These are phyloP conservation scores for Pseudogymnoascus sp. DNA, from an alignment of 2,329 filamentous ascomycete genomes.

Conservation along the genomic window DNA sequence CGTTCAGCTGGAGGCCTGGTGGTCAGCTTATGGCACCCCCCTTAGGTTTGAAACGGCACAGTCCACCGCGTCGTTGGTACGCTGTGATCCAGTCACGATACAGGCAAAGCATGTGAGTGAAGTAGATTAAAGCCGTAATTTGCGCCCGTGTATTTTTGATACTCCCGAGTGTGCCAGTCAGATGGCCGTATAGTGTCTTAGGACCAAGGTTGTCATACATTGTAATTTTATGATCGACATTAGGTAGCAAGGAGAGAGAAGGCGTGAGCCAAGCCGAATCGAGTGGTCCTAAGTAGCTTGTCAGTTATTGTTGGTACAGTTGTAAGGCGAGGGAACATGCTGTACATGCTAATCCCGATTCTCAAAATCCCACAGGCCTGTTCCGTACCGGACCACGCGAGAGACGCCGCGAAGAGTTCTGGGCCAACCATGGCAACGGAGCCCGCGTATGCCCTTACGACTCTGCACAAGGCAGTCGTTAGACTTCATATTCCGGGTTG, in stretches of 20 bases:
- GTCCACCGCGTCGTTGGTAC: background rate
- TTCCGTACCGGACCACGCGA: conserved; percentile 7
- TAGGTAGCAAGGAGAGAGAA: background rate
- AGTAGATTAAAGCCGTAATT: conserved; percentile 5
- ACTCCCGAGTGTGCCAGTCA: conserved; percentile 1
- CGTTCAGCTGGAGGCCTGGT: conserved; percentile 2
- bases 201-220: conserved; percentile 9
- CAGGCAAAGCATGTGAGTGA: conserved; percentile 5
- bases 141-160: background rate
- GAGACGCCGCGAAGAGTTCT: conserved; percentile 5
- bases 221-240: conserved; percentile 7
- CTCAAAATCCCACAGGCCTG: background rate
- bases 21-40: conserved; percentile 6
- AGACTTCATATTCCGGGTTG: conserved; percentile 19
- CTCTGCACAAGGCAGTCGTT: conserved; percentile 9
- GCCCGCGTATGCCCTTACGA: conserved; percentile 13
- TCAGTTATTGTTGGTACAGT: background rate
- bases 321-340: background rate
- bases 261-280: background rate
- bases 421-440: conserved; percentile 1
- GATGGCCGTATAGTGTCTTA: conserved; percentile 7
- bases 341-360: background rate
- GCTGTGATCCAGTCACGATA: conserved; percentile 8
- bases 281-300: conserved; percentile 3
- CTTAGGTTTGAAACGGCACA: background rate